Evolutionary conservation across 306 rosid genomes (phyloP), one percentile per base, ranked within the genome.

Genomic region (Dalbergia cultrata): DNA sequence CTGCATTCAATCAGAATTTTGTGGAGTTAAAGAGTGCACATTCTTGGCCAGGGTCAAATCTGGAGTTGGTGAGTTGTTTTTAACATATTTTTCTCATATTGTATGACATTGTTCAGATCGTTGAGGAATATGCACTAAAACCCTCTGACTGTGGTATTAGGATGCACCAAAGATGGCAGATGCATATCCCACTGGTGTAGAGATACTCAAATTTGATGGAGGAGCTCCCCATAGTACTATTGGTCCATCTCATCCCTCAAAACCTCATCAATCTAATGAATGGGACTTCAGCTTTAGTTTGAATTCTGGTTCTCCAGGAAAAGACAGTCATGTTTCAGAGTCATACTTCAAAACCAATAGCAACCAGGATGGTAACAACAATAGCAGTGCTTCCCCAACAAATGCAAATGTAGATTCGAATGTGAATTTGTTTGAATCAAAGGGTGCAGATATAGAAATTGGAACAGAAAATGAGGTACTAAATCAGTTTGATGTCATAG

Each of bases 11-110:
- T 64, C 82, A 75, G 67, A 61, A 70, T 82, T 82, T 86, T 68
- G 88, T 88, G 91, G 87, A 76, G 70, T 85, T 86, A 70, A 75
- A 70, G 82, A 88, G 56, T 88, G 87, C 70, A 63, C 68, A 71
- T 79, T 72, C 89, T 21, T 88, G 83, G 80, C 82, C 83, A 49
- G 86, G 82, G 76, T 41, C 89, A 74, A 71, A 84, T 63, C 66
- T 66, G 73, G 83, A 72, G 70, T 76, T 16, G 87, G 97, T 93
- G 82, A 83, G 97, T 62, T 81, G 31, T 44, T 49, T 73, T 77
- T 39, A 56, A 45, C 72, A 45, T 81, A 52, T 8, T 77, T 74
- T 78, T 67, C 74, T 80, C 58, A 22, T 64, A 43, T 77, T 53
- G 53, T 62, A 18, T 44, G 61, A 64, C 64, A 18, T 59, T 80